Evolutionary conservation across 495 filamentous ascomycete genomes (phyloP).

Genomic region (Hypoxylon lenormandii): DNA sequence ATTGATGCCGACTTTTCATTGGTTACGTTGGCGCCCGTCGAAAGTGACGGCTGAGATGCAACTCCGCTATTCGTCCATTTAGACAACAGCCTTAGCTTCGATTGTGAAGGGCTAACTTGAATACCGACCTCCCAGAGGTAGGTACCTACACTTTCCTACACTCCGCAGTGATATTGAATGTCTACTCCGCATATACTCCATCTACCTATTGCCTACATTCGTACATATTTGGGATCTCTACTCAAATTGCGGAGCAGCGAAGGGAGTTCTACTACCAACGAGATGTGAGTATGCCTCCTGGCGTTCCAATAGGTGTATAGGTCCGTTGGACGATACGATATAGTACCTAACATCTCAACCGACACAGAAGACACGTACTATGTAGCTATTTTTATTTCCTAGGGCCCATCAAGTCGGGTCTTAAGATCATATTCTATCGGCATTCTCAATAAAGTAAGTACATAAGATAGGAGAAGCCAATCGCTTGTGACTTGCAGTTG

Average conservation of each 20-base stretch:
- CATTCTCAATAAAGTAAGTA: no score
- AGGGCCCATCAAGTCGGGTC: no score
- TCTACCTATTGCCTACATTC: not conserved
- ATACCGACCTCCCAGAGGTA: not conserved
- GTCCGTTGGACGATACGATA: constrained; percentile 18
- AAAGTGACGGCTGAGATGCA: constrained; percentile 50
- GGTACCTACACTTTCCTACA: not conserved
- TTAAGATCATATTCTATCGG: no score
- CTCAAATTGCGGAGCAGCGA: constrained; percentile 3
- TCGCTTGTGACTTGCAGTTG: no score
- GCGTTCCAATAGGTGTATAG: constrained; percentile 1
- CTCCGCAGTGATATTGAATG: constrained; percentile 15
- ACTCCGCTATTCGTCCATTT: constrained; percentile 32
- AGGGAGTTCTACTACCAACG: constrained; percentile 14
- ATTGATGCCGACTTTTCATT: constrained; percentile 49
- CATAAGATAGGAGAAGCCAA: no score
- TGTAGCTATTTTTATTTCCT: constrained; percentile 26
- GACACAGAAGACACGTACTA: no score
- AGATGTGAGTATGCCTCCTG: constrained; percentile 6
- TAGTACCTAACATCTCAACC: not conserved
- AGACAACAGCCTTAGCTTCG: constrained; percentile 16
- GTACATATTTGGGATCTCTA: not conserved
- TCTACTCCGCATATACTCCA: not conserved
- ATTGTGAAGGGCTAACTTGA: constrained; percentile 2
- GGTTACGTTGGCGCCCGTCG: constrained; percentile 58